phyloP scores from a whole-genome alignment of 352 stramenopile genomes.

The Peronospora farinosa region DNA sequence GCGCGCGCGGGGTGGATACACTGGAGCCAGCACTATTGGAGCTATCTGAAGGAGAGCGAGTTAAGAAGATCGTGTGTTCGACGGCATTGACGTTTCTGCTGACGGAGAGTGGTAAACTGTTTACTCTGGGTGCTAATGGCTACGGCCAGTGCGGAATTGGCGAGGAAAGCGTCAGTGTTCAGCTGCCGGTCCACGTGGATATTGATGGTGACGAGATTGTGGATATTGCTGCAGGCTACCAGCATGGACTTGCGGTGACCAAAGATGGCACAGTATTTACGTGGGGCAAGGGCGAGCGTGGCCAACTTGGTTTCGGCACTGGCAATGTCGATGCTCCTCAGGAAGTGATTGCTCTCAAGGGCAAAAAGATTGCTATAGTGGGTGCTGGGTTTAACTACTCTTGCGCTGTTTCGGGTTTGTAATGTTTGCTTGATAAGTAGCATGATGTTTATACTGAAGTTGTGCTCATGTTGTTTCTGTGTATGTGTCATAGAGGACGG shows the following conservation, averaged over 20 bases:
- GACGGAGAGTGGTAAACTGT: constrained; percentile 74
- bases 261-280: constrained; percentile 63
- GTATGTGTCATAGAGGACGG: constrained; percentile 42
- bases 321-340: constrained; percentile 67
- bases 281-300: constrained; percentile 80
- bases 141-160: constrained; percentile 78
- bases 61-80: constrained; percentile 78
- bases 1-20: constrained; percentile 51
- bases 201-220: constrained; percentile 63
- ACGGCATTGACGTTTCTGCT: constrained; percentile 71
- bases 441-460: not conserved
- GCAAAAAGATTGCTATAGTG: constrained; percentile 54
- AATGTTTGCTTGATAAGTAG: not conserved
- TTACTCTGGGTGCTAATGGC: constrained; percentile 65
- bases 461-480: constrained; percentile 3
- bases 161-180: constrained; percentile 56
- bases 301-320: constrained; percentile 72
- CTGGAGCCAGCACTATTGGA: constrained; percentile 49
- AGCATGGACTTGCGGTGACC: constrained; percentile 71
- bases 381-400: constrained; percentile 82
- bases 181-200: constrained; percentile 43
- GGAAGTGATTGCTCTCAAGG: constrained; percentile 72
- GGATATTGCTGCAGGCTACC: constrained; percentile 67
- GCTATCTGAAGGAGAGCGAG: constrained; percentile 50
- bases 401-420: constrained; percentile 50